These are phyloP conservation scores for Neofusicoccum umdonicola DNA, from an alignment of 2,329 filamentous ascomycete species.

Conservation along the genomic window DNA sequence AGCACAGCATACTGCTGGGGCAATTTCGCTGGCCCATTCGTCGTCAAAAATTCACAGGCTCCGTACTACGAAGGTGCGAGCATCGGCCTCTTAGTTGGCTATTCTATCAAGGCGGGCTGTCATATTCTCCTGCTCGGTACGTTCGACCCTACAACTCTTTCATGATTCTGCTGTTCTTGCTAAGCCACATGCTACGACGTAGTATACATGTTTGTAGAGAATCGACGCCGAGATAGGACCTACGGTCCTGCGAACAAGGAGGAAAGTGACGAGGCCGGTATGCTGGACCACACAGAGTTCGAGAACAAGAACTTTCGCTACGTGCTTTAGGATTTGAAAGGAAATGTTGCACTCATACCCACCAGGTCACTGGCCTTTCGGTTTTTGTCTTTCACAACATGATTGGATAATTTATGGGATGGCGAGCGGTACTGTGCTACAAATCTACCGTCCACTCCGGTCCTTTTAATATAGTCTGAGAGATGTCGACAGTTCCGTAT, in stretches of 20 bases:
- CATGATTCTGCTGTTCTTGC: too few species aligned
- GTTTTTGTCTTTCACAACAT: too few species aligned
- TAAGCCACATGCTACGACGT: too few species aligned
- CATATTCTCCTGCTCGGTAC: conserved; percentile 36
- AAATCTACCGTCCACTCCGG: too few species aligned
- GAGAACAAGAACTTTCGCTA: conserved; percentile 46
- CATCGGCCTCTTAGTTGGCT: conserved; percentile 41
- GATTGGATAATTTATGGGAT: too few species aligned
- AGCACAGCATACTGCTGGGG: conserved; percentile 41
- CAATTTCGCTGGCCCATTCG: conserved; percentile 40
- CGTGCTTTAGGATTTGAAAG: conserved; percentile 23
- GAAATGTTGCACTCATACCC: too few species aligned
- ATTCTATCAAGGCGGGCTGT: conserved; percentile 38
- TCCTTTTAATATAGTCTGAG: too few species aligned
- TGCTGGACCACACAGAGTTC: conserved; percentile 43
- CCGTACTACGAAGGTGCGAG: conserved; percentile 36
- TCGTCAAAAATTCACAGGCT: conserved; percentile 35
- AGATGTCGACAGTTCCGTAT: too few species aligned
- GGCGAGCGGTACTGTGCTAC: too few species aligned
- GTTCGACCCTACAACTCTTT: neutral
- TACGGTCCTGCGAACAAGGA: conserved; percentile 37
- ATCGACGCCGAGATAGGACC: conserved; percentile 27
- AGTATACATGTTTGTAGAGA: neutral
- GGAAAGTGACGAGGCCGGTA: conserved; percentile 39
- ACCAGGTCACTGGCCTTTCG: too few species aligned